Percentiles rank a stretch among this genome's conserved stretches.
phyloP scores from a whole-genome alignment of 805 yeast genomes.

The Sugiyamaella mastotermitis region DNA sequence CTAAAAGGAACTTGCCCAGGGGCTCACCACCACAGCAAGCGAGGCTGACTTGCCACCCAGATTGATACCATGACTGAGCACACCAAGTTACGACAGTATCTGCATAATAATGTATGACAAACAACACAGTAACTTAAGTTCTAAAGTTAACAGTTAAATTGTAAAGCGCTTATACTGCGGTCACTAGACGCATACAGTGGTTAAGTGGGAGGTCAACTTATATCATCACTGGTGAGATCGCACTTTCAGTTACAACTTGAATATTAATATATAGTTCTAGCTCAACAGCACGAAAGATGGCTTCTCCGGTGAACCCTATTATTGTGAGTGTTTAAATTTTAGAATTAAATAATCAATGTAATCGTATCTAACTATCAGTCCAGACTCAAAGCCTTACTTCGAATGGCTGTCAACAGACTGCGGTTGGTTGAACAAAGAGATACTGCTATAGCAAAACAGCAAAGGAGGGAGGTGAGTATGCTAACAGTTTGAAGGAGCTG shows the following conservation, averaged over 20 bases:
- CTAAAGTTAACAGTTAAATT: no score
- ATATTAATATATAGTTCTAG: neutral
- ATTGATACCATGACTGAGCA: no score
- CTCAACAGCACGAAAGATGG: neutral
- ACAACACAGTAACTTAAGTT: no score
- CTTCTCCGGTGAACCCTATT: slow-evolving; percentile 1
- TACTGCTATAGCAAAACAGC: slow-evolving; percentile 68
- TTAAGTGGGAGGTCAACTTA: no score
- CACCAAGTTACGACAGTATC: no score
- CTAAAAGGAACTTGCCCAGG: no score
- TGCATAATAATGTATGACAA: no score
- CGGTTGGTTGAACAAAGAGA: slow-evolving; percentile 70
- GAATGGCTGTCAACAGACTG: slow-evolving; percentile 67
- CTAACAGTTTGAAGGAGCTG: neutral
- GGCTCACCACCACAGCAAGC: slow-evolving; percentile 1
- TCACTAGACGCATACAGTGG: no score
- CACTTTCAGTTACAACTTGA: neutral
- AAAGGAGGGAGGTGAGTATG: slow-evolving; percentile 45
- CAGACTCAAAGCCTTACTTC: slow-evolving; percentile 32
- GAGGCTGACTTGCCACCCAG: slow-evolving; percentile 1
- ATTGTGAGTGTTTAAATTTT: neutral
- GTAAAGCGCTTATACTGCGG: no score
- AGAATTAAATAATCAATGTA: neutral
- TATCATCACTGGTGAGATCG: no score
- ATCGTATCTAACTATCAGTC: slow-evolving; percentile 5